Base-by-base conservation (phyloP, 225 moss, liverwort and hornwort genomes). In the Sphagnum contortum region DNA sequence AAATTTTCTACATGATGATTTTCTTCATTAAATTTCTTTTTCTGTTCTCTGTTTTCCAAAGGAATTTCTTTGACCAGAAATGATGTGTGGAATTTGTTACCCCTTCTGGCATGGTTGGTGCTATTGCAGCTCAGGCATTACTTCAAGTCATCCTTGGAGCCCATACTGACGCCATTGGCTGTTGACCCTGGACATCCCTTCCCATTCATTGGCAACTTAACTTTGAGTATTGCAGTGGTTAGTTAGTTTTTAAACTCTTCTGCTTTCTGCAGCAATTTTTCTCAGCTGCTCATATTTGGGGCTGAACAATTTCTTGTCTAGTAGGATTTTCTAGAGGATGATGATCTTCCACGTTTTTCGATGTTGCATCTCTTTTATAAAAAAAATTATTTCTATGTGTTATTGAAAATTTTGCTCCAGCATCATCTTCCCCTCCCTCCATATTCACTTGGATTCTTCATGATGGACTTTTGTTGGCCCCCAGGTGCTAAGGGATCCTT, bases 91-190 rank as follows among this genome's bases (percentile, higher is more conserved):
- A 70, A 8, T n/a, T 62, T 57, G 12, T 54, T 65, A 49, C 50
- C 4, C 58, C 29, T 29, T 29, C 29, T 29, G 29, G 29, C 29
- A 29, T 29, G 29, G 29, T 29, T 29, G 29, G 29, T 29, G 29
- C 49, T 48, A n/a, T n/a, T 74, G 74, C 83, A 84, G 84, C 84
- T 84, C 66, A 77, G 84, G 49, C 84, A 80, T 29, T 77, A 70
- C 68, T 80, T 84, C 73, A 84, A 84, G 66, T 73, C 80, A 68
- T 84, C 84, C 68, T 73, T 84, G 77, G 84, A 84, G 77, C 84
- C 84, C 58, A 78, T 84, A 48, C 58, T 84, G 55, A 84, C 80
- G 12, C 80, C 84, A 44, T 70, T 84, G 73, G 84, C 84, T 68
- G 84, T 84, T 47, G 84, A 84, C 46, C 75, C 80, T 5, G 84